Evolutionary conservation across 768 basidiomycete genomes (phyloP), one percentile per base, ranked within the genome.

Genomic region (Arthromyces matolae): DNA sequence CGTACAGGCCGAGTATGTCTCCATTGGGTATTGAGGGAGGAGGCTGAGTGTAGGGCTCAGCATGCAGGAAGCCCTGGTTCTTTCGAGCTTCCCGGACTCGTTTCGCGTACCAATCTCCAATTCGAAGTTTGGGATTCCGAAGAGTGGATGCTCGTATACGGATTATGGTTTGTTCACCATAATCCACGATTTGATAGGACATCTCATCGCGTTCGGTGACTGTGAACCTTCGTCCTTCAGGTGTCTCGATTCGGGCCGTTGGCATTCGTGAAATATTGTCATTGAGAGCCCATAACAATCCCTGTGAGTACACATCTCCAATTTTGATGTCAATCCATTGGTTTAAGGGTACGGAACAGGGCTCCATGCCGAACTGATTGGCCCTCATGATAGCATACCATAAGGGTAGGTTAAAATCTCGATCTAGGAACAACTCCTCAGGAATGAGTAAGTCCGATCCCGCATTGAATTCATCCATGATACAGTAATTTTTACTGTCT

Each of bases 131-230:
- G 4, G 23, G 16, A 18, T 43, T 35, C 16, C 28, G 8, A 8
- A 43, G 14, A 5, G 32, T 23, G 19, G 16, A 1, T 4, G 22
- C 36, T 13, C 23, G 14, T 10, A 49, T 49, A 29, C 38, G 16
- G n/a, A 34, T 49, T 18, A 49, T 16, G 14, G 43, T 34, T 13
- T 38, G 32, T 36, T 49, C 48, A 13, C 47, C 33, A 43, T 49
- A 42, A 22, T 42, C 47, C 35, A 49, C 31, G 12, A 49, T 49
- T 12, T 48, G 39, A 27, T 48, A 48, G 18, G 29, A 4, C 12
- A 5, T 14, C 3, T 48, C 47, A 48, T 48, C 39, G 2, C 18
- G 16, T 29, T 42, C 31, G 8, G 20, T 25, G 3, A 48, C 28
- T 7, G 8, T 14, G 22, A 48, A 48, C 12, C 47, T 6, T 14